Percentiles rank a stretch among this genome's conserved stretches.
These are phyloP conservation scores for Phytophthora sp. DNA, from an alignment of 352 stramenopile genomes.

Conservation along the genomic window DNA sequence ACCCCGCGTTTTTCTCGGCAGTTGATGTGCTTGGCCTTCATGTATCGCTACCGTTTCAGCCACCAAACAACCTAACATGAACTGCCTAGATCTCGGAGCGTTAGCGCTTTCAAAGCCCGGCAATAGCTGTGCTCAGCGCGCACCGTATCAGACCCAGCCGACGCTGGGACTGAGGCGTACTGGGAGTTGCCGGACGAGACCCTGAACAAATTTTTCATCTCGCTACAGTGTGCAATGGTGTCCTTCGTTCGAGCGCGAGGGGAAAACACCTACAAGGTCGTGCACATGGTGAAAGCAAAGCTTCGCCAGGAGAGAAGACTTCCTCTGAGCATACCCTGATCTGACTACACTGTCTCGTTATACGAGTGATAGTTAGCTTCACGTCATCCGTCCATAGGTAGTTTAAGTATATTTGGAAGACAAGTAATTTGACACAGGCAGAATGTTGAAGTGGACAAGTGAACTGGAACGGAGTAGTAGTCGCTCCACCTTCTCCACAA, in stretches of 20 bases:
- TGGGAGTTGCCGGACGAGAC: neutral
- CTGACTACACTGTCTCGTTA: conserved; percentile 4
- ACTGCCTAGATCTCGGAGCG: neutral
- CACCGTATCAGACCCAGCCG: neutral
- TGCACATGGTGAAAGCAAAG: conserved; percentile 15
- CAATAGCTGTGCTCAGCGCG: neutral
- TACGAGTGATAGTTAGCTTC: neutral
- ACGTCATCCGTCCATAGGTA: neutral
- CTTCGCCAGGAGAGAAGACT: conserved; percentile 16
- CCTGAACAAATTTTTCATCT: conserved; percentile 1
- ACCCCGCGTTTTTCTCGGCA: neutral
- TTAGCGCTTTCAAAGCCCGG: neutral
- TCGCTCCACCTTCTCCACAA: too few species aligned
- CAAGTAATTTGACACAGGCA: conserved; percentile 4
- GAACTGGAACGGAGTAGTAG: too few species aligned
- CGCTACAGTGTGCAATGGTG: conserved; percentile 6
- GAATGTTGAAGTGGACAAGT: conserved; percentile 7
- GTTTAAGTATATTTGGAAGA: neutral
- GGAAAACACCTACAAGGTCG: neutral
- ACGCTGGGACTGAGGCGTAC: neutral
- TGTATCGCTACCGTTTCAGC: neutral
- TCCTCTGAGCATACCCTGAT: conserved; percentile 4
- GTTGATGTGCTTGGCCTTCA: neutral
- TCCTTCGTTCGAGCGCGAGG: neutral
- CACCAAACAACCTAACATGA: conserved; percentile 1